Conservation (phyloP, 2,329 filamentous ascomycete species). For the Pseudogymnoascus destructans region DNA sequence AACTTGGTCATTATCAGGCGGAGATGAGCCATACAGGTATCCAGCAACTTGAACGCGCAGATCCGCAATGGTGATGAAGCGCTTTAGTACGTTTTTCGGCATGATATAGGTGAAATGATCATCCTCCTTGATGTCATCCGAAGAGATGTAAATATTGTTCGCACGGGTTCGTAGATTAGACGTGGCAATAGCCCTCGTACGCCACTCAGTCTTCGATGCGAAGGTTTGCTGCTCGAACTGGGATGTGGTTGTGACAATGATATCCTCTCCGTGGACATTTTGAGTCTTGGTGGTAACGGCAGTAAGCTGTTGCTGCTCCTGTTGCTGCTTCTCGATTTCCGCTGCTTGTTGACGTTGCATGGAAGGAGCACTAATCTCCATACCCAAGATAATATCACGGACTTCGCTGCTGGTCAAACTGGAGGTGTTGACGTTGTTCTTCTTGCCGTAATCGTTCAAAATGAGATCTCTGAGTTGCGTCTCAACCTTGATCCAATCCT, state of each 20-base stretch:
- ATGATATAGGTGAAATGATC: conserved; percentile 81
- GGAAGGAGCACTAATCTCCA: conserved; percentile 97
- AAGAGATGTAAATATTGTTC: conserved; percentile 98
- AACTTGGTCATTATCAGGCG: conserved; percentile 87
- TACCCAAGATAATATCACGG: conserved; percentile 94
- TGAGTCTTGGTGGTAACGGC: conserved; percentile 97
- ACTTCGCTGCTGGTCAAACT: conserved; percentile 95
- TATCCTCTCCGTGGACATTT: conserved; percentile 92
- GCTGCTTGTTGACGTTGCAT: conserved; percentile 97
- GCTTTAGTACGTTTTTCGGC: conserved; percentile 97
- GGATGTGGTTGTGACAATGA: conserved; percentile 95
- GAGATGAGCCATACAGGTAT: conserved; percentile 86
- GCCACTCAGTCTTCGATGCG: conserved; percentile 97
- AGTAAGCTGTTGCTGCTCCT: conserved; percentile 91
- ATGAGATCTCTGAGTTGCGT: conserved; percentile 90
- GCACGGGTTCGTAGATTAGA: conserved; percentile 86
- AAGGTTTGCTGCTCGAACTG: conserved; percentile 97
- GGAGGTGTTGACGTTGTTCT: conserved; percentile 98
- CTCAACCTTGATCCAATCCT: conserved; percentile 99
- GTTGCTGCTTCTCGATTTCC: conserved; percentile 97
- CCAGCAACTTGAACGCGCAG: conserved; percentile 92
- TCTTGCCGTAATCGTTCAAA: conserved; percentile 97
- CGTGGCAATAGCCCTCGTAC: conserved; percentile 88
- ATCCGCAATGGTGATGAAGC: conserved; percentile 95
- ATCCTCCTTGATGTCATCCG: conserved; percentile 81